These are phyloP conservation scores for Globisporangium cylindrosporum DNA, from an alignment of 352 stramenopile species.

Conservation along the genomic window DNA sequence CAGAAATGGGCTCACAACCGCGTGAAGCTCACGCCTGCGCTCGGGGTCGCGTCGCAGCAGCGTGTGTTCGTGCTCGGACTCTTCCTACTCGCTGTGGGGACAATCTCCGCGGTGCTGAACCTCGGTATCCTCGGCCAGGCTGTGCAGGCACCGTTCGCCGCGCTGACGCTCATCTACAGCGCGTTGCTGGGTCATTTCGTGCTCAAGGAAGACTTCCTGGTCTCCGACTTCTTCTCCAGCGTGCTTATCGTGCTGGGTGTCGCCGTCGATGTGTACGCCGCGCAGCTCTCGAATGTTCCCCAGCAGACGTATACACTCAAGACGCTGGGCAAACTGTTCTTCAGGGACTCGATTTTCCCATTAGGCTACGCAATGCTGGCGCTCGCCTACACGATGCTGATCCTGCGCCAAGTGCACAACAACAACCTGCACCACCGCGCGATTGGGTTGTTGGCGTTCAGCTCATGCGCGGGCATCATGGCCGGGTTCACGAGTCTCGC, in stretches of 20 bases:
- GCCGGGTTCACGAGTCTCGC: conserved; percentile 72
- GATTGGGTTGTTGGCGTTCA: conserved; percentile 62
- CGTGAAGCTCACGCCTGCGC: conserved; percentile 41
- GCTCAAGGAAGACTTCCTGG: conserved; percentile 46
- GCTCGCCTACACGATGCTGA: conserved; percentile 43
- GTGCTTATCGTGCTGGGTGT: conserved; percentile 64
- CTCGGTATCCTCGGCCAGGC: conserved; percentile 71
- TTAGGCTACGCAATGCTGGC: conserved; percentile 46
- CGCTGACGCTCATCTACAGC: conserved; percentile 79
- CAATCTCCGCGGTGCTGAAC: conserved; percentile 68
- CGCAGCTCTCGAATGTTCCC: conserved; percentile 40
- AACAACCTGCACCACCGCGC: conserved; percentile 43
- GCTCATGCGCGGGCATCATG: conserved; percentile 72
- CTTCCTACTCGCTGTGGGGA: conserved; percentile 60
- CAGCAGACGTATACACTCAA: conserved; percentile 55
- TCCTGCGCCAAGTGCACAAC: conserved; percentile 53
- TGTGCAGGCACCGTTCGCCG: conserved; percentile 75
- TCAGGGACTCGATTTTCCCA: conserved; percentile 56
- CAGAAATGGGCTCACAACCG: conserved; percentile 71
- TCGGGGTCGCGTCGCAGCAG: conserved; percentile 63
- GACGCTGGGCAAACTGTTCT: conserved; percentile 43
- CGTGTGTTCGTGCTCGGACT: conserved; percentile 51
- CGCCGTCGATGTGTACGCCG: conserved; percentile 57
- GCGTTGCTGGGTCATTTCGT: conserved; percentile 65
- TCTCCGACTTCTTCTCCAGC: conserved; percentile 55